Base-by-base conservation (phyloP, 306 rosid species). In the Notholithocarpus densiflorus region DNA sequence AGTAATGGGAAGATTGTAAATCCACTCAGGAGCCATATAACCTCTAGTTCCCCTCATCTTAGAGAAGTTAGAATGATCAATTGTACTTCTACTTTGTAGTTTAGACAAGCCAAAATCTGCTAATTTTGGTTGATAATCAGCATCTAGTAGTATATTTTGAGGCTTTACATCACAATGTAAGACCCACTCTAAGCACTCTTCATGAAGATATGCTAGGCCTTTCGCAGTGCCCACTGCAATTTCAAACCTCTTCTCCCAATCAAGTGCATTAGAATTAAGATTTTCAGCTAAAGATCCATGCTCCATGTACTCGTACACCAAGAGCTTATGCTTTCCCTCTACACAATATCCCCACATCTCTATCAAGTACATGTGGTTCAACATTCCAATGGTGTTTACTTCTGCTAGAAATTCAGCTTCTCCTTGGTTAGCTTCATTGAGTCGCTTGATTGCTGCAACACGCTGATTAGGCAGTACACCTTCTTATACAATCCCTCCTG, bases 131-230 rank as follows among this genome's bases (percentile, higher is more conserved):
- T 32, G 65, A 32, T 21, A 78, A 17, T 56, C 20, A 2, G 77
- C 75, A 68, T 82, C 76, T 48, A 85, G 68, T 6, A 85, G 75
- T 68, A 81, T 81, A 72, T 85, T 85, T 7, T 78, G 73, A 64
- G 84, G 86, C 80, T 82, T 85, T 0, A 79, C 84, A 52, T 79
- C 88, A 40, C 84, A 85, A n/a, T 82, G 88, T 26, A 85, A 40
- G 32, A 81, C 75, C 88, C 88, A 85, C 73, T 85, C 88, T 23
- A 75, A 72, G 71, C 88, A 85, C 73, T 82, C 88, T 24, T 85
- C 86, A 20, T 85, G 86, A 34, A 85, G 17, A 79, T 85, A 85
- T 55, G 86, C 84, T 5, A 82, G 81, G 12, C 88, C 88, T 43
- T 82, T 85, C 8, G 86, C 86, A 2, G 81, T 82, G 34, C 88